These are phyloP conservation scores for Blechomonas ayalai DNA, from an alignment of 208 protist genomes.

Conservation along the genomic window DNA sequence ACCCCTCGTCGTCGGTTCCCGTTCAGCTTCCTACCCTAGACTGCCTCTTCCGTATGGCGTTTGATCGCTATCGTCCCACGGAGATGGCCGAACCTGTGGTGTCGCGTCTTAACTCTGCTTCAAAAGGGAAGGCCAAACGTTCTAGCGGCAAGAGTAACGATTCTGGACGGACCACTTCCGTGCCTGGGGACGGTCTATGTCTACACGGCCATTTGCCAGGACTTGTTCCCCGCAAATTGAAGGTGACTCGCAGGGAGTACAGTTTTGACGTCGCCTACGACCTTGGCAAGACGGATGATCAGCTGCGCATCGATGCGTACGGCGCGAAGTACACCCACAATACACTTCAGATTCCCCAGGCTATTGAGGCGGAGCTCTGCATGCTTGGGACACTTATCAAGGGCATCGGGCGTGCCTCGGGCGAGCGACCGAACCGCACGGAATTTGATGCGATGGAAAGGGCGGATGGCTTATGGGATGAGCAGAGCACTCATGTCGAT, in stretches of 20 bases:
- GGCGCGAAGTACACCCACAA: conserved; percentile 16
- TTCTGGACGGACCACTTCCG: background rate
- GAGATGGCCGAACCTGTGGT: conserved; percentile 11
- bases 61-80: conserved; percentile 54
- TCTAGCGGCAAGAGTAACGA: conserved; percentile 7
- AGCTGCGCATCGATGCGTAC: conserved; percentile 19
- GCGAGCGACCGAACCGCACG: background rate
- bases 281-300: conserved; percentile 36
- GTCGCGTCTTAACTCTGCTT: conserved; percentile 2
- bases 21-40: conserved; percentile 62
- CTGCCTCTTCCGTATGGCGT: conserved; percentile 76
- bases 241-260: conserved; percentile 54
- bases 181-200: background rate
- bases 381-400: conserved; percentile 29
- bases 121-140: conserved; percentile 10
- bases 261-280: conserved; percentile 70
- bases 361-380: conserved; percentile 30
- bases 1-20: conserved; percentile 25
- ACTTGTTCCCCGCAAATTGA: conserved; percentile 17
- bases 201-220: conserved; percentile 38
- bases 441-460: background rate
- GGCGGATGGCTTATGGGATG: too few relatives aligned
- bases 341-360: conserved; percentile 22
- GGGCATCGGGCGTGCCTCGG: background rate
- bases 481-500: too few relatives aligned